A percentile compares a stretch with the other conserved stretches of the same genome.
phyloP scores from a whole-genome alignment of 2,329 filamentous ascomycete species.

The Rasamsonia emersonii region DNA sequence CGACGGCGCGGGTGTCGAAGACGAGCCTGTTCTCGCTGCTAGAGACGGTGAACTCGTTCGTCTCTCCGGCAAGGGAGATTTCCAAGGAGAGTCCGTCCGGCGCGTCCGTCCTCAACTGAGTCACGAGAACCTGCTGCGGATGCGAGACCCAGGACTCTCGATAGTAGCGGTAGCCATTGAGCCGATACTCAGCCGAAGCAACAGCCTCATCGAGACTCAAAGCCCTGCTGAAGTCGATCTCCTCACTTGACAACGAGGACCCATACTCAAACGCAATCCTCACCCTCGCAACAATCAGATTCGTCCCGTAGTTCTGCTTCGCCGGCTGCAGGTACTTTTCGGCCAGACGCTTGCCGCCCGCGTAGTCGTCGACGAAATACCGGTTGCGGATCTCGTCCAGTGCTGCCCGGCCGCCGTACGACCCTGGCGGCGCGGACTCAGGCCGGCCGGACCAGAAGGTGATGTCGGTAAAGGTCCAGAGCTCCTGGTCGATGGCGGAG shows the following conservation, averaged over 20 bases:
- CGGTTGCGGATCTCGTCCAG: not conserved
- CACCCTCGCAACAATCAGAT: conserved; percentile 1
- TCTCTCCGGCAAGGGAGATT: not conserved
- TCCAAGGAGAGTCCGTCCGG: not conserved
- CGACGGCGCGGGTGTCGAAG: not conserved
- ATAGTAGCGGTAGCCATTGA: not conserved
- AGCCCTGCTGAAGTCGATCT: not conserved
- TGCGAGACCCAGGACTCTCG: not conserved
- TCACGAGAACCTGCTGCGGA: conserved; percentile 1
- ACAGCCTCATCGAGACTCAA: conserved; percentile 1
- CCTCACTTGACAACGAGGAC: too few relatives aligned
- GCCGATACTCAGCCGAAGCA: not conserved
- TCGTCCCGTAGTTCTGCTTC: conserved; percentile 2
- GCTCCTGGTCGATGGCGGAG: not conserved
- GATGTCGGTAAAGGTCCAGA: not conserved
- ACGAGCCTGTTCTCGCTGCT: not conserved
- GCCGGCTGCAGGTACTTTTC: conserved; percentile 1
- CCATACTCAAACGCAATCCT: not conserved
- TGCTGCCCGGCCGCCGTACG: not conserved
- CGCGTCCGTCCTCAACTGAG: not conserved
- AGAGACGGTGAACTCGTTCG: not conserved
- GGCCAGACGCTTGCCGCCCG: not conserved
- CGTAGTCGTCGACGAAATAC: conserved; percentile 1
- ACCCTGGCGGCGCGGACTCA: not conserved
- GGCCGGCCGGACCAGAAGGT: conserved; percentile 1